Evolutionary conservation across 1,284 basidiomycete genomes (phyloP).

Genomic region (Somion occarium): DNA sequence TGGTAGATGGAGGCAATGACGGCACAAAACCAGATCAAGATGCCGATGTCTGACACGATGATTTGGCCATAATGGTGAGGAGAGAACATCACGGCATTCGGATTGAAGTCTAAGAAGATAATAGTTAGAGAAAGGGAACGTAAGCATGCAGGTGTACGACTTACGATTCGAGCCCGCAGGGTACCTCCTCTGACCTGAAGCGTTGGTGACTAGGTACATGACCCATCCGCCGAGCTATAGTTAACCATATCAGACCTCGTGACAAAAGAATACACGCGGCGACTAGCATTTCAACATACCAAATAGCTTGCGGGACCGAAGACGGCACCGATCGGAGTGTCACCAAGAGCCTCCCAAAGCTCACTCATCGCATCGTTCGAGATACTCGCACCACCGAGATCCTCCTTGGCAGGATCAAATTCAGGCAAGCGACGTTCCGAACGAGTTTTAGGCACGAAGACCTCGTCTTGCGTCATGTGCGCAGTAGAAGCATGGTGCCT

Average conservation of each 20-base stretch:
- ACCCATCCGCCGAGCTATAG: conserved; percentile 84
- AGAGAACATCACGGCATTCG: conserved; percentile 79
- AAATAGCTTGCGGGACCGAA: conserved; percentile 66
- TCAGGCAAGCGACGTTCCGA: conserved; percentile 63
- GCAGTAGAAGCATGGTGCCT: conserved; percentile 96
- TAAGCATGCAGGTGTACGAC: conserved; percentile 24
- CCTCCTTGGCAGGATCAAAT: conserved; percentile 65
- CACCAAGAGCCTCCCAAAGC: conserved; percentile 85
- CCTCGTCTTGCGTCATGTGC: conserved; percentile 95
- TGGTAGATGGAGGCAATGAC: conserved; percentile 57
- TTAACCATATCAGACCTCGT: conserved; percentile 2
- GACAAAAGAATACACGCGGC: not conserved
- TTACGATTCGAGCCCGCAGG: conserved; percentile 80
- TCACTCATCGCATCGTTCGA: conserved; percentile 73
- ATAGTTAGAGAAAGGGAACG: not conserved
- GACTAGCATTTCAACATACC: conserved; percentile 39
- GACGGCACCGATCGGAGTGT: conserved; percentile 85
- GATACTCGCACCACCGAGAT: conserved; percentile 66
- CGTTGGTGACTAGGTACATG: conserved; percentile 80
- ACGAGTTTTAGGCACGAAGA: conserved; percentile 91
- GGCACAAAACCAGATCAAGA: conserved; percentile 68
- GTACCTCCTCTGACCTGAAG: conserved; percentile 87
- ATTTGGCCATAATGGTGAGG: conserved; percentile 81
- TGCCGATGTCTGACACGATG: conserved; percentile 82
- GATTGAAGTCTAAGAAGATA: conserved; percentile 67